A percentile compares a stretch with the other conserved stretches of the same genome.
These are phyloP conservation scores for Parietaria judaica DNA, from an alignment of 306 rosid species.

Conservation along the genomic window DNA sequence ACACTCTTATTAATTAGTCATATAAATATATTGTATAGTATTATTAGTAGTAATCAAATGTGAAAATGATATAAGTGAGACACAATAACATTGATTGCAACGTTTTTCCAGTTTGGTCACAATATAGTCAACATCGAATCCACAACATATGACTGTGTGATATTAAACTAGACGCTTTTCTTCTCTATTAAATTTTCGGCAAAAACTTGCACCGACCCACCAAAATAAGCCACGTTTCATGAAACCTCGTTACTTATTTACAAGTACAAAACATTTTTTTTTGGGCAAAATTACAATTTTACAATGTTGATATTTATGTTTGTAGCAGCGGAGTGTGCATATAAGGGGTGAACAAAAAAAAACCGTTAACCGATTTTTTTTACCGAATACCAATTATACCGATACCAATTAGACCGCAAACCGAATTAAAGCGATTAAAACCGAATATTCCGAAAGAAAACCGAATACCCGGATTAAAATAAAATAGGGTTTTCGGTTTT, in stretches of 20 bases:
- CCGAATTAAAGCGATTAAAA: no score
- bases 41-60: neutral
- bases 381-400: no score
- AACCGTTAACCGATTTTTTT: no score
- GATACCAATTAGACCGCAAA: no score
- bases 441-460: no score
- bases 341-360: no score
- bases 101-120: neutral
- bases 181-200: neutral
- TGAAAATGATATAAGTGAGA: neutral
- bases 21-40: neutral
- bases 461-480: no score
- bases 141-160: neutral
- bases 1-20: neutral
- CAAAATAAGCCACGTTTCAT: neutral
- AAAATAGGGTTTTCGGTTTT: no score
- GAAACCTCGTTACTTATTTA: neutral
- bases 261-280: neutral
- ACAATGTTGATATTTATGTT: no score
- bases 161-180: neutral
- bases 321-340: neutral
- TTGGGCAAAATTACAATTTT: neutral
- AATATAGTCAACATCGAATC: constrained; percentile 5
- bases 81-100: neutral
- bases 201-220: neutral